Evolutionary conservation across 1,284 basidiomycete genomes (phyloP).

Genomic region (Nidula niveotomentosa): DNA sequence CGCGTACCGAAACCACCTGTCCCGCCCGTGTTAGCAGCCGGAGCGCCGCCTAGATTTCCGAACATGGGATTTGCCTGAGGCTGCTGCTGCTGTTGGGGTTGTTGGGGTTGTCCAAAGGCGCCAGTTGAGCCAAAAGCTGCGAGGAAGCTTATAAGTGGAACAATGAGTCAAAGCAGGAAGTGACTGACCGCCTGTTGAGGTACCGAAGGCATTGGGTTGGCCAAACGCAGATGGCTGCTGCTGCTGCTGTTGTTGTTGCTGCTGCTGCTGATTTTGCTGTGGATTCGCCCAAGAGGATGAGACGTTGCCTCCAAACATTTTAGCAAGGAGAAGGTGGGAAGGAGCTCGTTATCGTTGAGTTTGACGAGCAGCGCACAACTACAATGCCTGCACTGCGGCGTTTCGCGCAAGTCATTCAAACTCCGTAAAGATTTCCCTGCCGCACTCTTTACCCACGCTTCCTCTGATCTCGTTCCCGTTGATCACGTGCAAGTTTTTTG

Average conservation of each 20-base stretch:
- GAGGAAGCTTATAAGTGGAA: conserved; percentile 16
- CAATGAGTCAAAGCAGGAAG: conserved; percentile 20
- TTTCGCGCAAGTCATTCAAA: conserved; percentile 17
- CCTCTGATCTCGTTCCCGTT: conserved; percentile 3
- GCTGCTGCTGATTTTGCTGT: conserved; percentile 42
- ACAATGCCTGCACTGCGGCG: too few species aligned
- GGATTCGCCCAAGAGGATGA: conserved; percentile 67
- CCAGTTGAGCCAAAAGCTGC: conserved; percentile 39
- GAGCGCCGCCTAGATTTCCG: conserved; percentile 45
- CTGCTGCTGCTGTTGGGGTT: conserved; percentile 5
- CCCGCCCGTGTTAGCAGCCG: conserved; percentile 31
- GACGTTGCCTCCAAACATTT: conserved; percentile 26
- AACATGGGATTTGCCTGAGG: conserved; percentile 81
- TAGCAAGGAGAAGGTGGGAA: conserved; percentile 13
- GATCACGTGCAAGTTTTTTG: conserved; percentile 27
- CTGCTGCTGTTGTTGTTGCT: conserved; percentile 27
- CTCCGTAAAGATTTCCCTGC: neutral
- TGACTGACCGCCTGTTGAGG: conserved; percentile 31
- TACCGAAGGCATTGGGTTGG: conserved; percentile 44
- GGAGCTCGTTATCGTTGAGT: conserved; percentile 18
- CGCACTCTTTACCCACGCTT: neutral
- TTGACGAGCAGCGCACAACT: conserved; percentile 4
- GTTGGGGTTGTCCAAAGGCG: conserved; percentile 6
- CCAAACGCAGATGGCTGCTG: conserved; percentile 42
- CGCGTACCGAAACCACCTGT: conserved; percentile 60